Evolutionary conservation across 129 eudicot genomes (phyloP), one percentile per base, ranked within the genome.

Genomic region (Logfia minima): DNA sequence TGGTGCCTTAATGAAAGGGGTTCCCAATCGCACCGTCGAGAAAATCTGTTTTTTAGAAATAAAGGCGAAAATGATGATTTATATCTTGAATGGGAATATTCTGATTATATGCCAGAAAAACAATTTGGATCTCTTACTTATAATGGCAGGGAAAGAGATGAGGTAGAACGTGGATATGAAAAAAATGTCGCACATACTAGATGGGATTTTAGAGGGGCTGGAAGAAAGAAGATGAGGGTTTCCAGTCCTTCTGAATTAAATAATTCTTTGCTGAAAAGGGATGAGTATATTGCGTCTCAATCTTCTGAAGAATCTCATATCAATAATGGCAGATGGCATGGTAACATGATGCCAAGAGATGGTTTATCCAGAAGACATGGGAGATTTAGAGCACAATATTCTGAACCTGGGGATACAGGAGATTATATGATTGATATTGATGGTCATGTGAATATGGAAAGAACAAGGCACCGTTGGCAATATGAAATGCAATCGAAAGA

Each of bases 401-500:
- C 59, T 28, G 66, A 75, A 66, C 74, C 74, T 78, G 39, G 58
- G 80, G 72, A 75, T 62, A 64, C 64, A 41, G 75, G 71, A 70
- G 81, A 68, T 31, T 76, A 31, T 66, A 78, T 61, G 35, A 39
- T 19, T 71, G 56, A 85, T 76, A 26, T 51, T 76, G 67, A 79
- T 80, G 69, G 72, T 78, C 63, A 60, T 59, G 84, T 80, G 66
- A 23, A 68, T 63, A 34, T 70, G 59, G 75, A 22, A 60, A 77
- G 79, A 82, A 72, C 39, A 75, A 79, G 80, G 79, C 29, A 67
- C 60, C 22, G 58, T 72, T 43, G 32, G 80, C 75, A 81, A 34
- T 78, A 82, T 77, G 85, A 85, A 39, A 56, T 82, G 79, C 83
- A 37, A 65, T 80, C 80, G 85, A 68, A 48, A 65, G 85, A 84